Base-by-base conservation (phyloP, 139 green algal species). In the Haematococcus lacustris region DNA sequence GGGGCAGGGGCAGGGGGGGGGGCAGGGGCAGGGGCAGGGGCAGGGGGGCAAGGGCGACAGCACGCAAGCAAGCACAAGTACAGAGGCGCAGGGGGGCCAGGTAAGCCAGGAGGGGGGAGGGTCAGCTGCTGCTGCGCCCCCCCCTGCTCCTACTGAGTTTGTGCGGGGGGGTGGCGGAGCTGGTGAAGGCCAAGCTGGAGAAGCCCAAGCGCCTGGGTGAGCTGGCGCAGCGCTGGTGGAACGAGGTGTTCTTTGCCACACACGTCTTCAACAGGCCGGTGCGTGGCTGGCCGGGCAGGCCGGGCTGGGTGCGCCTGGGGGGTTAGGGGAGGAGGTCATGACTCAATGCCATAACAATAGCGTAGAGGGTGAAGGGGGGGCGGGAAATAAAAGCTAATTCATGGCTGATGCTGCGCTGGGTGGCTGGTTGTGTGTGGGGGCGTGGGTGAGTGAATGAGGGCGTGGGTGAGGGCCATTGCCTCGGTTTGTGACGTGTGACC, bases 181-280 rank as follows among this genome's bases (percentile, higher is more conserved):
- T 94, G 66, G 73, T 76, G 33, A 93, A 92, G 68, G 67, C 80
- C 28, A 93, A 94, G 71, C 87, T 94, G 72, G 88, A 96, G 82
- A 86, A 84, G 74, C 88, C 88, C 35, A 96, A 96, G 78, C 78
- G 76, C 68, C 82, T 96, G 50, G 50, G 77, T 23, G 65, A 85
- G 71, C 53, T 39, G 32, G 81, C 83, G 5, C 38, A 51, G 38
- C 70, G 76, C 35, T 83, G 66, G 53, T 84, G 78, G 77, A 59
- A 59, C 1, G 83, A 86, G 75, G 30, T 85, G 9, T 66, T 71
- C 0, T 70, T 76, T 21, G 78, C 73, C 39, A 75, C 47, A 34
- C 72, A 73, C n/a, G 40, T 77, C 2, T 84, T 83, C 59, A 65
- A 73, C 57, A 63, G 79, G 21, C 65, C 73, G 78, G 73, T 76